Percentiles rank a stretch among this genome's conserved stretches.
These are phyloP conservation scores for Oryza punctata DNA, from an alignment of 176 grass and related monocot genomes.

Conservation along the genomic window DNA sequence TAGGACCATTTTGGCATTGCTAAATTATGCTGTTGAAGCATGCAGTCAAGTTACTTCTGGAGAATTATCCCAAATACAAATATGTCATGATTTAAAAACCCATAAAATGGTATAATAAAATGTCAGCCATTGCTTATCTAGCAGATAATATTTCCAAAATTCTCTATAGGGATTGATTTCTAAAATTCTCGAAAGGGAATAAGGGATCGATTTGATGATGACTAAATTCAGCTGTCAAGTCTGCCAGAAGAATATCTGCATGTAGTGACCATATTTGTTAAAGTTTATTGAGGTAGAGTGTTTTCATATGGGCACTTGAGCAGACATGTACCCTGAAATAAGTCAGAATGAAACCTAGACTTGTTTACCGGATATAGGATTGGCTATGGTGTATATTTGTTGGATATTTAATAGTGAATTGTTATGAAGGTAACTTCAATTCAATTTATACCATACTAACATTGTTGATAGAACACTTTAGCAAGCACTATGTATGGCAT, in stretches of 20 bases:
- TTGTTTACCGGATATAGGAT: neutral
- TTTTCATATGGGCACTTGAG: neutral
- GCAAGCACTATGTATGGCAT: neutral
- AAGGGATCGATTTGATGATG: neutral
- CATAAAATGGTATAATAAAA: neutral
- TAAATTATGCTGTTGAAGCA: neutral
- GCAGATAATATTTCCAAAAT: neutral
- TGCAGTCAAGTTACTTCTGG: neutral
- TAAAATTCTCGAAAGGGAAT: neutral
- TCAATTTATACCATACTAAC: neutral
- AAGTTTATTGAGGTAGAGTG: neutral
- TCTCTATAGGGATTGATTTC: no score
- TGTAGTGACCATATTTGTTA: neutral
- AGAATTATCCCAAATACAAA: neutral
- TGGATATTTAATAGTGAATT: neutral
- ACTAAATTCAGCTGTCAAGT: neutral
- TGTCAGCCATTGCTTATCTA: neutral
- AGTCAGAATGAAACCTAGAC: neutral
- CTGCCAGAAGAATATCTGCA: neutral
- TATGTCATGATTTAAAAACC: neutral
- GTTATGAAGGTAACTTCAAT: neutral
- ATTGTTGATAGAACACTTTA: neutral
- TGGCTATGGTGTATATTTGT: neutral
- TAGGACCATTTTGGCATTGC: neutral
- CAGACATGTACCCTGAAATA: neutral